Evolutionary conservation across 495 filamentous ascomycete genomes (phyloP).

Genomic region (Penicillium bovifimosum): DNA sequence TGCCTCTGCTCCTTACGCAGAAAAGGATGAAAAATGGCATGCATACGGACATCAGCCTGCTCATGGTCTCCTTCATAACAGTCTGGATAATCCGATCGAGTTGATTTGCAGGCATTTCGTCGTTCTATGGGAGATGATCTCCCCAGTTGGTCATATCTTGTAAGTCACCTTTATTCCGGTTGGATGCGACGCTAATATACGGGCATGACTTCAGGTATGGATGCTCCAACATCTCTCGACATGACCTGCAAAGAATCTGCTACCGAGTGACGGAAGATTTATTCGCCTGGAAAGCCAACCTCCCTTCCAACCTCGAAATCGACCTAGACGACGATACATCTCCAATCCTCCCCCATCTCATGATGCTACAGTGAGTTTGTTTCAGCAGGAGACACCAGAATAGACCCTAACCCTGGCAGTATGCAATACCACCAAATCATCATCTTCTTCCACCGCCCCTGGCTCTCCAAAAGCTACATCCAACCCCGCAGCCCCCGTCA

Average conservation of each 20-base stretch:
- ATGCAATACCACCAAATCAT: slow-evolving; percentile 52
- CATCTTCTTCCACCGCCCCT: slow-evolving; percentile 47
- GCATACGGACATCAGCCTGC: slow-evolving; percentile 37
- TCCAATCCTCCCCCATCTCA: slow-evolving; percentile 40
- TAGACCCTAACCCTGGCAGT: slow-evolving; percentile 22
- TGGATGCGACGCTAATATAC: slow-evolving; percentile 11
- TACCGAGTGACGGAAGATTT: slow-evolving; percentile 41
- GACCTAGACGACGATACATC: slow-evolving; percentile 33
- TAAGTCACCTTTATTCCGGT: slow-evolving; percentile 14
- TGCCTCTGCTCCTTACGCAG: slow-evolving; percentile 28
- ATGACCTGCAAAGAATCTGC: slow-evolving; percentile 41
- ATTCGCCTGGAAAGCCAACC: slow-evolving; percentile 44
- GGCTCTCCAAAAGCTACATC: slow-evolving; percentile 46
- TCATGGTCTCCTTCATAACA: slow-evolving; percentile 13
- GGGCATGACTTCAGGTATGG: slow-evolving; percentile 32
- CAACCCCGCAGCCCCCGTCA: slow-evolving; percentile 41
- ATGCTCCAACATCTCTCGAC: slow-evolving; percentile 40
- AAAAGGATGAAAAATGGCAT: slow-evolving; percentile 38
- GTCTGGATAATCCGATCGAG: slow-evolving; percentile 35
- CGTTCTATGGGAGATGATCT: slow-evolving; percentile 46
- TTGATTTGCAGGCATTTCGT: slow-evolving; percentile 43
- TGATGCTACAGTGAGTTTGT: slow-evolving; percentile 42
- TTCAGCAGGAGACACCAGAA: not conserved
- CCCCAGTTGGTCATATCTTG: slow-evolving; percentile 45
- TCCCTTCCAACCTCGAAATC: slow-evolving; percentile 39